A percentile compares a stretch with the other conserved stretches of the same genome.
These are phyloP conservation scores for Lagerstroemia speciosa DNA, from an alignment of 345 rosid genomes.

Conservation along the genomic window DNA sequence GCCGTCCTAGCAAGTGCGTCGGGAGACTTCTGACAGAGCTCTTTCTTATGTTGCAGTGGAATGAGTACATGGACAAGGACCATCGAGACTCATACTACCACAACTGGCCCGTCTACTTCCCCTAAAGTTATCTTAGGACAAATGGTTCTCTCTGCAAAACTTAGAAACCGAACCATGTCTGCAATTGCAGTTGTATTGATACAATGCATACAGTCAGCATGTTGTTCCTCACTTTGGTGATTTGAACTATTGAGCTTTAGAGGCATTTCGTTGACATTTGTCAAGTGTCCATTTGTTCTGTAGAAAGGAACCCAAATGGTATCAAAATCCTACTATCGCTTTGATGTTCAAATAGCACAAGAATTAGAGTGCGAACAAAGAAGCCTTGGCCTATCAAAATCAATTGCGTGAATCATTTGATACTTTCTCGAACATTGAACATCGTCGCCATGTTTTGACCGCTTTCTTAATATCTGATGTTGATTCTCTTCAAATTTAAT, in stretches of 20 bases:
- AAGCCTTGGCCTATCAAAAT: too few species aligned
- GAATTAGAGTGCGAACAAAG: too few species aligned
- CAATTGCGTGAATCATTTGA: too few species aligned
- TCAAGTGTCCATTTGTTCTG: background rate
- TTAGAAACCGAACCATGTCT: background rate
- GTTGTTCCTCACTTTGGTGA: background rate
- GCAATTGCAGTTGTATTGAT: background rate
- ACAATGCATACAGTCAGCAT: background rate
- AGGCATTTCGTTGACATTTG: background rate
- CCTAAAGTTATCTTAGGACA: slow-evolving; percentile 14
- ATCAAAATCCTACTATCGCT: too few species aligned
- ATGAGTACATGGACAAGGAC: slow-evolving; percentile 64
- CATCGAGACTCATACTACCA: slow-evolving; percentile 58
- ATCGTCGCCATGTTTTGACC: too few species aligned
- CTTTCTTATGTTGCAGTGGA: slow-evolving; percentile 55
- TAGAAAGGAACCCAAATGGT: too few species aligned
- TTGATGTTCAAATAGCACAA: too few species aligned
- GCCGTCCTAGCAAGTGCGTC: background rate
- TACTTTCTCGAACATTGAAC: too few species aligned
- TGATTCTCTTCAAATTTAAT: too few species aligned
- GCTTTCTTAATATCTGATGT: too few species aligned
- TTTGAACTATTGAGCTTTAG: background rate
- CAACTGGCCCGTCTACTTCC: slow-evolving; percentile 85
- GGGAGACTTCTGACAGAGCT: slow-evolving; percentile 6
- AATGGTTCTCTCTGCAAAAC: background rate